Conservation (phyloP, 208 protist genomes). For the Hexamita inflata region DNA sequence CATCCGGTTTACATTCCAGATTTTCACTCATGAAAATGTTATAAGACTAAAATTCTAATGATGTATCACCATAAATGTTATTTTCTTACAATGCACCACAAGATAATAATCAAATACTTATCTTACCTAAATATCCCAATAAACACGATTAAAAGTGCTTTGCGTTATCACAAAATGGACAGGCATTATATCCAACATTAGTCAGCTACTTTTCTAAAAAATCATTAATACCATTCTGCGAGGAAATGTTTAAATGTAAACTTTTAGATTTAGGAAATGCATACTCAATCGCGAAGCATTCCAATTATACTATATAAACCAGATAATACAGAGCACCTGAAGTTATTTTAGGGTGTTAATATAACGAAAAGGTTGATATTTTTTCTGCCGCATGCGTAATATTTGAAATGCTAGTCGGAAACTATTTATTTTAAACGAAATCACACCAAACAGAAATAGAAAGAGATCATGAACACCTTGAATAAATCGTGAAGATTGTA, state of each 20-base stretch:
- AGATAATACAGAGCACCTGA: not conserved
- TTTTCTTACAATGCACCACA: not conserved
- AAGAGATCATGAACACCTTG: not conserved
- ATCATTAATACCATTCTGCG: not conserved
- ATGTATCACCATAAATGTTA: not conserved
- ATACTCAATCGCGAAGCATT: not conserved
- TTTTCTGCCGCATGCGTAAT: not conserved
- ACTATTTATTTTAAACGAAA: not conserved
- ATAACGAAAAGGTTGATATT: not conserved
- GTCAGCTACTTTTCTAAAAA: not conserved
- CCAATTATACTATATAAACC: not conserved
- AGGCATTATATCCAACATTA: not conserved
- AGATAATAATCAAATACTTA: not conserved
- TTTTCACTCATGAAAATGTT: no score
- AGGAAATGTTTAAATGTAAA: not conserved
- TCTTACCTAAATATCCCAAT: not conserved
- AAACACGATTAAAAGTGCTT: not conserved
- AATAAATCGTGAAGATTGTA: not conserved
- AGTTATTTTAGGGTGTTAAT: not conserved
- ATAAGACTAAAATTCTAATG: not conserved
- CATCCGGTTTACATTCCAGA: not conserved
- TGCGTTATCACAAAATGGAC: not conserved
- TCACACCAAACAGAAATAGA: not conserved
- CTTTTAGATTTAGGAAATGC: constrained; percentile 9
- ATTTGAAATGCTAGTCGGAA: not conserved